phyloP scores from a whole-genome alignment of 139 green algal genomes.

The Limnomonas spitsbergensis region DNA sequence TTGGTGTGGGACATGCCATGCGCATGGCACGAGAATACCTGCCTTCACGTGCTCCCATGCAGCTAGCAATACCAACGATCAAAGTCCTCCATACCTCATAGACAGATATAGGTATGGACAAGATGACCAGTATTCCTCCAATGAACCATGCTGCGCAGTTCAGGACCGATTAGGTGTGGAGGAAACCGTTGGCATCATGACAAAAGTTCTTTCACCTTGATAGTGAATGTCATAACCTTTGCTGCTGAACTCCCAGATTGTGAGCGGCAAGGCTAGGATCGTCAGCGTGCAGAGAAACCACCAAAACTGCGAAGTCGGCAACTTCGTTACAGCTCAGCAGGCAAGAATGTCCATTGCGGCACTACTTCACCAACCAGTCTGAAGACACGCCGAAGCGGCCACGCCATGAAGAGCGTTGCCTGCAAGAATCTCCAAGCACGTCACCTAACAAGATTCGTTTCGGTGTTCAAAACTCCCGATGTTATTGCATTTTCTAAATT shows the following conservation, averaged over 20 bases:
- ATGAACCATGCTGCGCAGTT: constrained; percentile 78
- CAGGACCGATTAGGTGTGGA: neutral
- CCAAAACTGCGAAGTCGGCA: constrained; percentile 25
- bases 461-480: too few species aligned
- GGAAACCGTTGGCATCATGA: neutral
- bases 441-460: too few species aligned
- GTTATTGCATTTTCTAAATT: too few species aligned
- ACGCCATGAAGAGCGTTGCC: too few species aligned
- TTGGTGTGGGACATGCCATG: neutral
- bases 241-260: constrained; percentile 75
- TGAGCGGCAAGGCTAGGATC: constrained; percentile 66
- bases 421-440: too few species aligned
- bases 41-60: neutral
- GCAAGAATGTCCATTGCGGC: too few species aligned
- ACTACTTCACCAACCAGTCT: neutral
- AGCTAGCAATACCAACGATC: neutral
- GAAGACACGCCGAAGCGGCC: constrained; percentile 26
- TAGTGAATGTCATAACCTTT: constrained; percentile 27
- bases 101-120: constrained; percentile 81
- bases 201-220: constrained; percentile 12
- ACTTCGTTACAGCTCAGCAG: neutral
- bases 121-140: constrained; percentile 86
- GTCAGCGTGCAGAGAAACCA: constrained; percentile 53
- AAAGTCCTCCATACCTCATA: constrained; percentile 69
- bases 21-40: neutral